Conservation (phyloP, 495 filamentous ascomycete species). For the Hyaloscypha variabilis region DNA sequence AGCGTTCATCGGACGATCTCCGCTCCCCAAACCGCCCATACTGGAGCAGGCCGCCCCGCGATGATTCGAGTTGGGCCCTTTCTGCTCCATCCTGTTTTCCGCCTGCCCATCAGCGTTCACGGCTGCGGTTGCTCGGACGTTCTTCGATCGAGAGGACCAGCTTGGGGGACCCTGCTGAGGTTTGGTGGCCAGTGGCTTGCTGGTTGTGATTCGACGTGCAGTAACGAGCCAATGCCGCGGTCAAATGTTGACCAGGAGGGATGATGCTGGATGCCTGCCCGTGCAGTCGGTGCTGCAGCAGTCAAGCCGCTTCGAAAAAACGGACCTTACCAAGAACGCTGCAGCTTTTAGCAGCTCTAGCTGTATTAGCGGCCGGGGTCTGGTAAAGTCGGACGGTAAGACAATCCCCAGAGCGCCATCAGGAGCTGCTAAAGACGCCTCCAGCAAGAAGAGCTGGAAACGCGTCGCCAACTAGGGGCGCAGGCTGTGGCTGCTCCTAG, state of each 20-base stretch:
- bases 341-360: no score
- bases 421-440: neutral
- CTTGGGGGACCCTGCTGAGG: no score
- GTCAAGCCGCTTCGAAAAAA: neutral
- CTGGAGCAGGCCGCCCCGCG: neutral
- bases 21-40: neutral
- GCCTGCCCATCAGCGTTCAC: neutral
- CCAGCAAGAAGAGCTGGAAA: neutral
- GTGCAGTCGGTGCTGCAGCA: neutral
- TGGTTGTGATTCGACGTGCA: conserved; percentile 10
- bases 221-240: conserved; percentile 9
- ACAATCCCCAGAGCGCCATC: neutral
- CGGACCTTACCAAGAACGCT: neutral
- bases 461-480: neutral
- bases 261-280: neutral
- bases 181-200: neutral
- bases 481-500: neutral
- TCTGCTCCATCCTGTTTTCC: neutral
- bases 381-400: neutral
- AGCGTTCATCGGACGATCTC: neutral
- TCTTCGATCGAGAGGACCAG: neutral
- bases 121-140: neutral
- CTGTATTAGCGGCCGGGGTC: neutral
- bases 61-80: neutral
- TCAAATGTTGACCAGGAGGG: neutral